Evolutionary conservation across 306 rosid genomes (phyloP).

Genomic region (Trifolium dubium): DNA sequence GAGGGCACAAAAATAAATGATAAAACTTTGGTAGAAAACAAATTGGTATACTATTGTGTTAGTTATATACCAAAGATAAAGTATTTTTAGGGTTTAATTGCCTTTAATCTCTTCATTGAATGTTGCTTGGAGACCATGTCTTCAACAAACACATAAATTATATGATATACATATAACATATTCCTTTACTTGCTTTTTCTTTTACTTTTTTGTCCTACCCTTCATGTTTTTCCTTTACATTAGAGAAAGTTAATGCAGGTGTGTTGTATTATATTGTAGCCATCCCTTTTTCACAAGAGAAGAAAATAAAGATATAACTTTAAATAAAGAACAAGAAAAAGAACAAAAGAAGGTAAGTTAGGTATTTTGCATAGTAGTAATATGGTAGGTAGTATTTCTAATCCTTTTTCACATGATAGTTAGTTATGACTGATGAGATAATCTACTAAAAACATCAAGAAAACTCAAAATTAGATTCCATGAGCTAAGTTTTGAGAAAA

Average conservation of each 20-base stretch:
- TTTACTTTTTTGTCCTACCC: background rate
- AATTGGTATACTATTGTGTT: constrained; percentile 15
- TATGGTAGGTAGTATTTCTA: constrained; percentile 40
- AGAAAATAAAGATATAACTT: constrained; percentile 36
- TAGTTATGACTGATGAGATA: background rate
- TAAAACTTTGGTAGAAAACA: too few species aligned
- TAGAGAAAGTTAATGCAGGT: constrained; percentile 10
- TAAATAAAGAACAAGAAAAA: constrained; percentile 44
- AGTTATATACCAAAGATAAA: constrained; percentile 2
- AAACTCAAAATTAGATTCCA: background rate
- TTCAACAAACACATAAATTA: constrained; percentile 17
- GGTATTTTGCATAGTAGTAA: constrained; percentile 8
- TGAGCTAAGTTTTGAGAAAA: constrained; percentile 3
- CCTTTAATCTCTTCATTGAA: constrained; percentile 9
- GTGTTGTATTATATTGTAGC: constrained; percentile 22
- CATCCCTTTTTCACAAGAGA: constrained; percentile 8
- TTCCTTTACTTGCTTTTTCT: constrained; percentile 11
- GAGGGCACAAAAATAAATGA: background rate
- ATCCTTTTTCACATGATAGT: constrained; percentile 46
- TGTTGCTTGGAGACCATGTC: constrained; percentile 6
- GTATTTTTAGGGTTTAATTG: constrained; percentile 37
- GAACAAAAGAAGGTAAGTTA: constrained; percentile 42
- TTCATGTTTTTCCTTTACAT: constrained; percentile 16
- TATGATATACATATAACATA: background rate
- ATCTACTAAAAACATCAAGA: constrained; percentile 22